Evolutionary conservation across 225 moss, liverwort and hornwort genomes (phyloP), one percentile per base, ranked within the genome.

Genomic region (Marchantia paleacea): DNA sequence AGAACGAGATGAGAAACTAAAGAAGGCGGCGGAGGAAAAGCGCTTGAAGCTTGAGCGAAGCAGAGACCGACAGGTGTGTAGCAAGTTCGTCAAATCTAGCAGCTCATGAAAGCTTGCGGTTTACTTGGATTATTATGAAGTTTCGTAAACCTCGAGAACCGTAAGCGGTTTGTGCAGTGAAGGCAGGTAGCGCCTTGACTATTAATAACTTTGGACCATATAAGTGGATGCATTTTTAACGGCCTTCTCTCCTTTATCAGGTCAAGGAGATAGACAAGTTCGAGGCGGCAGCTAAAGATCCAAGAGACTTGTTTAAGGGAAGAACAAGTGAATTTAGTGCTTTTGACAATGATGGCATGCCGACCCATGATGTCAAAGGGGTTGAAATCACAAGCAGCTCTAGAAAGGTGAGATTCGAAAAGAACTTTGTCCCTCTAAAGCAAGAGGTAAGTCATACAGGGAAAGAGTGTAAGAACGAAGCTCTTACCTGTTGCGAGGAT

Each of bases 1-100:
- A 84, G 93, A 97, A 81, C 89, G 92, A 25, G 92, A 92, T 80
- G 93, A 92, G 68, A 94, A 91, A 82, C 72, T 89, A 76, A 72
- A 76, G 12, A 92, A 90, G 81, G 86, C 78, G 6, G 83, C 63
- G 69, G 89, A 94, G 84, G 93, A 92, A 57, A 93, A 82, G 68
- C 69, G 89, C 73, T 80, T 87, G 12, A 88, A 88, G 66, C 57
- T 94, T 76, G 83, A 83, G 72, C 82, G 85, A 68, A 89, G 80
- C 75, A 85, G 86, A 86, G 90, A 89, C 31, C 90, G 81, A 47
- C 88, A 89, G 87, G 78, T 78, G 18, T 29, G 51, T 60, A 29
- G 25, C 52, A 16, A 11, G 4, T 10, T 26, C 52, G 13, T 74
- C 55, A 74, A 26, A 53, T 14, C n/a, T 72, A 73, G 15, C 55